Evolutionary conservation across 2,329 filamentous ascomycete genomes (phyloP).

Genomic region (Fusarium devonianum): DNA sequence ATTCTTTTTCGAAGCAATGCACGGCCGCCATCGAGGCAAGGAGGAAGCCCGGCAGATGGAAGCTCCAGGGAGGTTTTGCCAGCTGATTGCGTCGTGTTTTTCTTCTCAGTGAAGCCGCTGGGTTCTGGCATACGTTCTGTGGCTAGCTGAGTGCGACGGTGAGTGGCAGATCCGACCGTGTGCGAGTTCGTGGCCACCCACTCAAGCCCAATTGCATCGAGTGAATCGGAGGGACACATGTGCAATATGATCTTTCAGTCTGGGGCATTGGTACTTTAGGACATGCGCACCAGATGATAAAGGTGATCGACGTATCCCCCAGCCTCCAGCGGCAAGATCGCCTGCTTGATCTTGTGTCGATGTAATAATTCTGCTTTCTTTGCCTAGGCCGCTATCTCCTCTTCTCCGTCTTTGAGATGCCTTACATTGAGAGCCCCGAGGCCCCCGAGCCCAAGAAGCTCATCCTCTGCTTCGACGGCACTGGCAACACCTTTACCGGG

Average conservation of each 20-base stretch:
- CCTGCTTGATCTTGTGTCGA: background rate
- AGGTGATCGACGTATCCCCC: background rate
- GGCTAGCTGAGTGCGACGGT: constrained; percentile 1
- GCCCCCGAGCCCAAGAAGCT: constrained; percentile 48
- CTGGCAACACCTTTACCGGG: constrained; percentile 55
- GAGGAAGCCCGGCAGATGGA: background rate
- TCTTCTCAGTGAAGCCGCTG: background rate
- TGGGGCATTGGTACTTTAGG: background rate
- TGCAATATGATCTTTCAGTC: background rate
- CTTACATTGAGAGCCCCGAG: constrained; percentile 18
- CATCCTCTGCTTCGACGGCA: constrained; percentile 58
- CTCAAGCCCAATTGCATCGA: too few relatives aligned
- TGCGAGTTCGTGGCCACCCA: background rate
- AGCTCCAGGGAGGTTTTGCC: background rate
- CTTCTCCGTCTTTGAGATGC: constrained; percentile 12
- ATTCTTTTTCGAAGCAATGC: background rate
- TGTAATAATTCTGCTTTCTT: background rate
- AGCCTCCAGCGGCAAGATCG: background rate
- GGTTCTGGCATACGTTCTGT: background rate
- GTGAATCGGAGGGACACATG: too few relatives aligned
- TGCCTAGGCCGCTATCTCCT: background rate
- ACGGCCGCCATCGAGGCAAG: background rate
- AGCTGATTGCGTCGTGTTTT: background rate
- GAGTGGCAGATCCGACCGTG: background rate
- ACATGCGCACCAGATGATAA: constrained; percentile 2